Base-by-base conservation (phyloP, 2,329 filamentous ascomycete genomes). In the Zymoseptoria tritici region DNA sequence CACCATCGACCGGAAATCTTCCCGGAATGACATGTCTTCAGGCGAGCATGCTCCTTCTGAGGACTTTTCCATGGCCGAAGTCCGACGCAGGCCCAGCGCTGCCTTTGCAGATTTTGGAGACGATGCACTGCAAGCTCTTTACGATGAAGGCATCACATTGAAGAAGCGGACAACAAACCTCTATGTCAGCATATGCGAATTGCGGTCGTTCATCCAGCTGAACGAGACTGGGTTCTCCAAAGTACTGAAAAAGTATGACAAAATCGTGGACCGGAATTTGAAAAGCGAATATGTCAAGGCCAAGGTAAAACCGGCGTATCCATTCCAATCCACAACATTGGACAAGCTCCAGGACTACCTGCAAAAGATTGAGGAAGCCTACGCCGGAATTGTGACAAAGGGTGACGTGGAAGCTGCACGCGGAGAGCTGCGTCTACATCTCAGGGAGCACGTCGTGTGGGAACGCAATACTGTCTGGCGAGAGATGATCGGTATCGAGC, bases 381-480 rank as follows among this genome's bases (percentile, higher is more conserved):
- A 97, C 71, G 86, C 91, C 1, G 83, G 88, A 24, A 79, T 97
- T 19, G 88, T 95, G 57, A 95, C 91, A 0, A 84, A 87, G 50
- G 91, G 91, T 29, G 90, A 99, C 70, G 76, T 88, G 2, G 80
- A 83, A 5, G 78, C 88, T 11, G 92, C 94, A 4, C 90, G 86
- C 69, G 87, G 90, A 66, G 94, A 97, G 71, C 80, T 99, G 59
- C 85, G 94, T 57, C 84, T 96, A 29, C 92, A 99, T 71, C 82
- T 99, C 24, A 83, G 94, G 59, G 95, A 99, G 76, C 94, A 99
- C 74, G 92, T 99, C 20, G 93, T 97, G 0, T 99, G 94, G 95
- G 95, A 99, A 74, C 85, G 94, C 59, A 99, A 99, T 72, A 99
- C 94, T 0, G 94, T 99, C 19, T 99, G 94, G 94, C 83, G 95